Conservation (phyloP, 2,329 filamentous ascomycete species). For the Alternaria viburni region DNA sequence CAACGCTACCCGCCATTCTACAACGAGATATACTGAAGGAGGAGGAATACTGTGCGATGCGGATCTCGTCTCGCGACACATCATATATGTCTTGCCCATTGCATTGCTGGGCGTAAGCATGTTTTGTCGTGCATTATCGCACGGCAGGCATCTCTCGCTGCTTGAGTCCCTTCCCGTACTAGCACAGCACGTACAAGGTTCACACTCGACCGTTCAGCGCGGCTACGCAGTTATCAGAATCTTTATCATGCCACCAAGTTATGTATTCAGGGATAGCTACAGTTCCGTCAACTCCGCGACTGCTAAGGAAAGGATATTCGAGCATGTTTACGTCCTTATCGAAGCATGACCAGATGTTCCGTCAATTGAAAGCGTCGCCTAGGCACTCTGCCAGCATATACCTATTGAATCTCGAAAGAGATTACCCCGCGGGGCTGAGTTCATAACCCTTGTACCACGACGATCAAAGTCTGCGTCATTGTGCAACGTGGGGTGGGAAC, state of each 20-base stretch:
- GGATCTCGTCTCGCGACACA: not conserved
- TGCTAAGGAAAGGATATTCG: too few relatives aligned
- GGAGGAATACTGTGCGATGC: not conserved
- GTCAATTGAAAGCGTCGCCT: not conserved
- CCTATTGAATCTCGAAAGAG: too few relatives aligned
- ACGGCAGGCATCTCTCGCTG: not conserved
- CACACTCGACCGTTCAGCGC: not conserved
- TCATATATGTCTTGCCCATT: not conserved
- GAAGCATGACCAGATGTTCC: too few relatives aligned
- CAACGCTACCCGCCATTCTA: not conserved
- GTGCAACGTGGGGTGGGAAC: too few relatives aligned
- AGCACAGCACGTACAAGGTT: not conserved
- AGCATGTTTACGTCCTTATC: not conserved
- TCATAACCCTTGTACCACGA: not conserved
- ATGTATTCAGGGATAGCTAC: not conserved
- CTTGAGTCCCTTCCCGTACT: not conserved
- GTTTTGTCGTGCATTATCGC: not conserved
- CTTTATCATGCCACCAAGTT: fast-evolving
- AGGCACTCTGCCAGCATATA: not conserved
- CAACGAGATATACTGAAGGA: fast-evolving
- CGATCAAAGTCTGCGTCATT: too few relatives aligned
- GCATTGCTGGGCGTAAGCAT: not conserved
- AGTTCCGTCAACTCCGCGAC: too few relatives aligned
- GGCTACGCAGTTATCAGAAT: not conserved
- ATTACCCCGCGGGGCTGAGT: not conserved